phyloP scores from a whole-genome alignment of 116 monocot genomes.

The Thalassia testudinum region DNA sequence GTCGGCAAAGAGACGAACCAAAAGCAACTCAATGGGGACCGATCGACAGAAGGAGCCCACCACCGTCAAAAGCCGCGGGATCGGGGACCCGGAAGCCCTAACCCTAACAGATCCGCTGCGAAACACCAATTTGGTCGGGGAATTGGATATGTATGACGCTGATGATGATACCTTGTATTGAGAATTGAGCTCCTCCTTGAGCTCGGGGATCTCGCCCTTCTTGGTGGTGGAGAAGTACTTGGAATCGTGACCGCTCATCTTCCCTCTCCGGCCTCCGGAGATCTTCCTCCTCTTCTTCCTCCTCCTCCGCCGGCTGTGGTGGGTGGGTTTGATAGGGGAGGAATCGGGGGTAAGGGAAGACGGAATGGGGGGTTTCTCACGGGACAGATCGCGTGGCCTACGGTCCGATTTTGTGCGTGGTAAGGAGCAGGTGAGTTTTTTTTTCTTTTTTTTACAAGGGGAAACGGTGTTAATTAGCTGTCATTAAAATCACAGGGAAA shows the following conservation, averaged over 20 bases:
- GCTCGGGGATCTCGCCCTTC: conserved; percentile 99
- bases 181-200: conserved; percentile 99
- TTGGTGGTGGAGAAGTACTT: conserved; percentile 99
- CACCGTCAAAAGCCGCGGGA: not conserved
- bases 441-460: too few relatives aligned
- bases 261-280: not conserved
- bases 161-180: conserved; percentile 67
- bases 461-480: too few relatives aligned
- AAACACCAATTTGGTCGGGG: not conserved
- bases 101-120: not conserved
- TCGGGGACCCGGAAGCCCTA: not conserved
- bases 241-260: conserved; percentile 97
- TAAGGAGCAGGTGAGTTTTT: too few relatives aligned
- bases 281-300: not conserved
- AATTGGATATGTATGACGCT: not conserved
- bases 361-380: too few relatives aligned
- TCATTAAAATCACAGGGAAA: too few relatives aligned
- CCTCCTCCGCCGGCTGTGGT: not conserved
- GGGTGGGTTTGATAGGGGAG: not conserved
- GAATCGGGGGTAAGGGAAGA: too few relatives aligned
- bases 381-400: too few relatives aligned
- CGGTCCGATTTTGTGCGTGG: too few relatives aligned
- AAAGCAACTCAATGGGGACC: too few relatives aligned
- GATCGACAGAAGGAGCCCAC: too few relatives aligned
- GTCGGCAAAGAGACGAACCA: too few relatives aligned